A percentile compares a stretch with the other conserved stretches of the same genome.
Evolutionary conservation across 202 grass and related monocot genomes (phyloP).

Genomic region (Schoenoplectus triqueter): DNA sequence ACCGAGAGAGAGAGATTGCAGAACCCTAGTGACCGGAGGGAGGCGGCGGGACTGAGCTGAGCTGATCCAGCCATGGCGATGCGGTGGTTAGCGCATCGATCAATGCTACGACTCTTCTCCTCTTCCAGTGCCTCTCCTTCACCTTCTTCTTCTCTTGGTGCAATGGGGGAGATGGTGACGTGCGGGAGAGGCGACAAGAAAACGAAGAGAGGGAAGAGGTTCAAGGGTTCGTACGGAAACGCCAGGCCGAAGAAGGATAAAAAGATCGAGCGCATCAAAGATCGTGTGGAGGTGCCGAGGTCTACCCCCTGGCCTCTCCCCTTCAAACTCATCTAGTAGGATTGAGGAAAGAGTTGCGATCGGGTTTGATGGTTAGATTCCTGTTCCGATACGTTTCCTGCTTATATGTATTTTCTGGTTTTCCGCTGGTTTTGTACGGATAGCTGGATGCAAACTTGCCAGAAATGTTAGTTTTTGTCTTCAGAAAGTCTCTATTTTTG

Average conservation of each 20-base stretch:
- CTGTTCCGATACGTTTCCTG: conserved; percentile 38
- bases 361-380: conserved; percentile 43
- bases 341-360: conserved; percentile 17
- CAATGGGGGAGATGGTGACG: conserved; percentile 51
- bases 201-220: conserved; percentile 94
- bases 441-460: conserved; percentile 33
- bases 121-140: conserved; percentile 34
- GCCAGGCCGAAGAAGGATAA: conserved; percentile 79
- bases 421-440: conserved; percentile 21
- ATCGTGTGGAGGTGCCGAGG: conserved; percentile 89
- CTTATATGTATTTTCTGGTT: conserved; percentile 31
- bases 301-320: conserved; percentile 96
- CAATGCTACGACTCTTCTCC: conserved; percentile 46
- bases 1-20: background rate
- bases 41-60: conserved; percentile 46
- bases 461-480: conserved; percentile 28
- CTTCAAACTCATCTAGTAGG: conserved; percentile 77
- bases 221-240: conserved; percentile 96
- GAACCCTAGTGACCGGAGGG: conserved; percentile 38
- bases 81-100: conserved; percentile 51
- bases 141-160: conserved; percentile 15
- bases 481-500: background rate
- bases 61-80: conserved; percentile 60
- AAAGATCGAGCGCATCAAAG: conserved; percentile 96
- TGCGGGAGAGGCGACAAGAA: conserved; percentile 97